phyloP scores from a whole-genome alignment of 495 filamentous ascomycete genomes.

The Chaetomium tenue region DNA sequence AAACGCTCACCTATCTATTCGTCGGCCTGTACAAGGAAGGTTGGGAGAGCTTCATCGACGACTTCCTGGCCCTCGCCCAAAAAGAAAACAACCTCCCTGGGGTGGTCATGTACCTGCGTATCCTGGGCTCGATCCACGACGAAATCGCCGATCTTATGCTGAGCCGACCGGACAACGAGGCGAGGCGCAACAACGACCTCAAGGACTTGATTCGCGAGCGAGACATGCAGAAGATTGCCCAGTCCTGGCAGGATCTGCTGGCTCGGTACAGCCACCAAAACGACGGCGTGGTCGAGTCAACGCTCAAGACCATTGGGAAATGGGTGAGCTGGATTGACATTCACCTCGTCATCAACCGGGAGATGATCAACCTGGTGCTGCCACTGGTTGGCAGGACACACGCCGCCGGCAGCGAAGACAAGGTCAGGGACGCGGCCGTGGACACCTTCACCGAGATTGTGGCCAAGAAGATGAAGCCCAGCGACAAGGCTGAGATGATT shows the following conservation, averaged over 20 bases:
- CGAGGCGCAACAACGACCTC: constrained; percentile 73
- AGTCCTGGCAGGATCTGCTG: constrained; percentile 89
- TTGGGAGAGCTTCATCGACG: constrained; percentile 87
- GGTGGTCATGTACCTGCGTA: constrained; percentile 82
- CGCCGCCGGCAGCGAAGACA: constrained; percentile 56
- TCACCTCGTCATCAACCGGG: constrained; percentile 81
- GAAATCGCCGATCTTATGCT: constrained; percentile 93
- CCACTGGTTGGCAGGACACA: constrained; percentile 66
- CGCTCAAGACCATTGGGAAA: constrained; percentile 79
- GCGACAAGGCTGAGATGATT: constrained; percentile 92
- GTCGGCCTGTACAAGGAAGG: constrained; percentile 74
- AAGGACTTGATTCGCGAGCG: constrained; percentile 84
- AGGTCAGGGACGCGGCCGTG: constrained; percentile 80
- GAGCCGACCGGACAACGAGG: constrained; percentile 68
- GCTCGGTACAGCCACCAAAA: constrained; percentile 73
- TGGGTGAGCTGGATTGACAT: constrained; percentile 99
- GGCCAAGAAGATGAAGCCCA: constrained; percentile 93
- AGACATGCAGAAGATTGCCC: constrained; percentile 80
- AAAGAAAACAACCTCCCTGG: constrained; percentile 66
- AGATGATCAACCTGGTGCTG: constrained; percentile 78
- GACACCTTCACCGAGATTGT: constrained; percentile 93
- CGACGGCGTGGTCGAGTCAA: constrained; percentile 75
- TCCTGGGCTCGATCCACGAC: constrained; percentile 86
- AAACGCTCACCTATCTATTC: constrained; percentile 92
- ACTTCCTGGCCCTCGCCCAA: constrained; percentile 64